Evolutionary conservation across 164 flowering plant genomes (phyloP), one percentile per base, ranked within the genome.

Genomic region (Macadamia tetraphylla): DNA sequence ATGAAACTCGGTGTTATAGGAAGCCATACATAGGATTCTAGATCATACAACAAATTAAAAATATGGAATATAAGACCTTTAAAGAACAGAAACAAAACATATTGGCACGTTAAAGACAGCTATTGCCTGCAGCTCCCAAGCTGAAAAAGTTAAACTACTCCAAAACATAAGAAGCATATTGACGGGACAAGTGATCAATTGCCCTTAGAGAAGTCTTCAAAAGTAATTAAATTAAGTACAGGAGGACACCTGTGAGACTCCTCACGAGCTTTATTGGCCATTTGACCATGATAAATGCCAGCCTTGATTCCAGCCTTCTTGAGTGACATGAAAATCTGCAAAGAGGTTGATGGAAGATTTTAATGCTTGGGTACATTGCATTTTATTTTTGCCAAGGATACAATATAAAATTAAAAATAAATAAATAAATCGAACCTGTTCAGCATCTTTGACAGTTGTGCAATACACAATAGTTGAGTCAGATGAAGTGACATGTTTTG

Each of bases 271-370:
- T 70, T 78, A 62, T 68, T 78, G 42, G 76, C 60, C 88, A 86
- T 81, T 80, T 80, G 84, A 59, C 90, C 88, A 78, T 86, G 90
- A 76, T 86, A 86, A 18, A 81, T 79, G 66, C 84, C 88, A 79
- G 78, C 83, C 53, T 73, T 70, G 55, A 86, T 75, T 67, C 87
- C 86, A 29, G 79, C 78, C 30, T 69, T 71, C n/a, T 44, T 60
- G 65, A 86, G 88, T 65, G 75, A 72, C 73, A 74, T 63, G 74
- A 51, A 79, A 63, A 83, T 71, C 88, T 86, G 64, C 18, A 67
- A 66, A 77, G 11, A 62, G 29, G 55, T 29, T 3, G 29, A 48
- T 9, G 17, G 64, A 23, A 23, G 23, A 23, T 23, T 23, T 23
- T 23, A 23, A 23, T 23, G 23, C 23, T 23, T 23, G 23, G n/a